These are phyloP conservation scores for Paspalum notatum DNA, from an alignment of 176 grass and related monocot species.

Conservation along the genomic window DNA sequence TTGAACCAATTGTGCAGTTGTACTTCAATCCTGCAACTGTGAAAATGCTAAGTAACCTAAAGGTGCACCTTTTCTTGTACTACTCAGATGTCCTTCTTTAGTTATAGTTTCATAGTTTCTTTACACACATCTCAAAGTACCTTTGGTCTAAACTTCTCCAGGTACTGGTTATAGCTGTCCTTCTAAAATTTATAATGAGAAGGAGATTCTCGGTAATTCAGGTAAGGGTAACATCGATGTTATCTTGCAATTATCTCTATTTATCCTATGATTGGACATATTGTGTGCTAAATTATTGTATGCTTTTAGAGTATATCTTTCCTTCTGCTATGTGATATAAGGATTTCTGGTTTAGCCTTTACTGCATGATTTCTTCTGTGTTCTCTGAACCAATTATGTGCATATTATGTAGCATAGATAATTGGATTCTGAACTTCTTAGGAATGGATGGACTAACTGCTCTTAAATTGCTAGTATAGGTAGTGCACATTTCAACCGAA, in stretches of 20 bases:
- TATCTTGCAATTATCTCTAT: slow-evolving; percentile 18
- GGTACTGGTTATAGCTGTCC: slow-evolving; percentile 96
- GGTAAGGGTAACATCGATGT: slow-evolving; percentile 48
- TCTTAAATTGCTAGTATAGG: not conserved
- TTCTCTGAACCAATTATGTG: not conserved
- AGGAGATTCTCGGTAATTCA: slow-evolving; percentile 92
- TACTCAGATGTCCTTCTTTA: slow-evolving; percentile 30
- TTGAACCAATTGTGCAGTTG: slow-evolving; percentile 64
- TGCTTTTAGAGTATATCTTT: not conserved
- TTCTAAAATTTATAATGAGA: slow-evolving; percentile 94
- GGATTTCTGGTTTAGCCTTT: slow-evolving; percentile 12
- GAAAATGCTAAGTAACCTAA: slow-evolving; percentile 98
- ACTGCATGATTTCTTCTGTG: not conserved
- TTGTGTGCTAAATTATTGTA: not conserved
- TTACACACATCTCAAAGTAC: slow-evolving; percentile 25
- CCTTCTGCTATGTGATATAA: slow-evolving; percentile 23
- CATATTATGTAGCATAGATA: not conserved
- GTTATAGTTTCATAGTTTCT: not conserved
- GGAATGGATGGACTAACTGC: not conserved
- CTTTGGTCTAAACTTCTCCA: slow-evolving; percentile 48
- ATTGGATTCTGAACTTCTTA: slow-evolving; percentile 2
- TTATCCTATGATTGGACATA: slow-evolving; percentile 17
- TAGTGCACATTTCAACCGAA: not conserved
- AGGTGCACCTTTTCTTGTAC: slow-evolving; percentile 53
- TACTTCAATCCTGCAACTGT: slow-evolving; percentile 99